These are phyloP conservation scores for Mitragyna speciosa DNA, from an alignment of 257 asterid species.

Conservation along the genomic window DNA sequence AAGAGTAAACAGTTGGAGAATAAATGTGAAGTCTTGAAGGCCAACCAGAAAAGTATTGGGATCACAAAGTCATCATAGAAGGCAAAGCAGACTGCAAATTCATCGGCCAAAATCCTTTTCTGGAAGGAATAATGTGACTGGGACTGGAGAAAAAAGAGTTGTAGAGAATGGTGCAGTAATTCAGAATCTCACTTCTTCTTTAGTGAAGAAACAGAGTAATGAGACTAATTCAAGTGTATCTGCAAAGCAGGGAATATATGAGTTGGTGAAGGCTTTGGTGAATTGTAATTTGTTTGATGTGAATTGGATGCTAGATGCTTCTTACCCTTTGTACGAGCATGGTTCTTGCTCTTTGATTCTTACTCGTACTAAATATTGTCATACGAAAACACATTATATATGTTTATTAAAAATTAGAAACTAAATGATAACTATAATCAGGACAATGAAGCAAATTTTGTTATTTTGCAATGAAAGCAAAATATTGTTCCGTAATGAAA, in stretches of 20 bases:
- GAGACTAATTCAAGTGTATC: conserved; percentile 20
- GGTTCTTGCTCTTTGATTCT: conserved; percentile 90
- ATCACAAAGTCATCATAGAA: conserved; percentile 27
- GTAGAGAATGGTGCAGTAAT: conserved; percentile 34
- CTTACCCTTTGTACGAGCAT: conserved; percentile 80
- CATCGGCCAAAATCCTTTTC: too few species aligned
- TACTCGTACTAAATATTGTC: too few species aligned
- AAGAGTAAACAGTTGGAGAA: conserved; percentile 24
- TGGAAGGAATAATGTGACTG: conserved; percentile 22
- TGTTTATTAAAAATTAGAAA: too few species aligned
- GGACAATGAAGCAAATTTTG: too few species aligned
- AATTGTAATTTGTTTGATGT: conserved; percentile 81
- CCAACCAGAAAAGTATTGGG: conserved; percentile 34
- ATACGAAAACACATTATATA: too few species aligned
- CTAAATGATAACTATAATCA: too few species aligned
- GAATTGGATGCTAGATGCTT: conserved; percentile 79
- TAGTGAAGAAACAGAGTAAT: conserved; percentile 39
- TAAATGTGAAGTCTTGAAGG: conserved; percentile 38
- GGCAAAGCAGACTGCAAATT: conserved; percentile 30
- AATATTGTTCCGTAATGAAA: too few species aligned
- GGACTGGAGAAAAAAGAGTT: conserved; percentile 35
- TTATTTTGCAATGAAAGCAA: too few species aligned
- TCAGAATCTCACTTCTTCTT: conserved; percentile 48
- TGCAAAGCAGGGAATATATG: conserved; percentile 35
- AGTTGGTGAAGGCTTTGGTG: conserved; percentile 51